phyloP scores from a whole-genome alignment of 257 asterid genomes.

The Solanum appendiculatum region DNA sequence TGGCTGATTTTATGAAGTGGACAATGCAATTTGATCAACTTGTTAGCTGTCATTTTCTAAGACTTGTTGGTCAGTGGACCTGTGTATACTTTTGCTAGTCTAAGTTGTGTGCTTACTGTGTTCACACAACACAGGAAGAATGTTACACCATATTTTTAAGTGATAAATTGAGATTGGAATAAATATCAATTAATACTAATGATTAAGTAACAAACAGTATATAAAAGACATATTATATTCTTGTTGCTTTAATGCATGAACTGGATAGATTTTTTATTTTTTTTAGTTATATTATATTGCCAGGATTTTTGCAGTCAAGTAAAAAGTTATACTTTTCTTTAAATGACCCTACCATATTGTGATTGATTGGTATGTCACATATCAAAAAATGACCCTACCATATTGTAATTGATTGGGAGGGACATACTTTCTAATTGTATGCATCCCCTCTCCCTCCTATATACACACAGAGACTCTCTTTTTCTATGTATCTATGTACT shows the following conservation, averaged over 20 bases:
- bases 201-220: background rate
- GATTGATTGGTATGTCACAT: background rate
- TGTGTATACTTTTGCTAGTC: background rate
- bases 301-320: background rate
- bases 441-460: background rate
- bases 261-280: background rate
- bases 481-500: background rate
- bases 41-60: background rate
- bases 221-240: background rate
- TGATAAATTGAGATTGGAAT: background rate
- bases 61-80: background rate
- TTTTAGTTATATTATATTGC: background rate
- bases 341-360: background rate
- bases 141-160: background rate
- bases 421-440: background rate
- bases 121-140: background rate
- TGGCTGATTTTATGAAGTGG: background rate
- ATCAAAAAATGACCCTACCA: background rate
- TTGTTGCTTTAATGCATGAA: background rate
- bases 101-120: background rate
- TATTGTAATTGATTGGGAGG: background rate
- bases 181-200: background rate
- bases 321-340: background rate
- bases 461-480: background rate
- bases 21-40: background rate